Evolutionary conservation across 1,284 basidiomycete species (phyloP), one percentile per base, ranked within the genome.

Genomic region (Fomitopsis betulina): DNA sequence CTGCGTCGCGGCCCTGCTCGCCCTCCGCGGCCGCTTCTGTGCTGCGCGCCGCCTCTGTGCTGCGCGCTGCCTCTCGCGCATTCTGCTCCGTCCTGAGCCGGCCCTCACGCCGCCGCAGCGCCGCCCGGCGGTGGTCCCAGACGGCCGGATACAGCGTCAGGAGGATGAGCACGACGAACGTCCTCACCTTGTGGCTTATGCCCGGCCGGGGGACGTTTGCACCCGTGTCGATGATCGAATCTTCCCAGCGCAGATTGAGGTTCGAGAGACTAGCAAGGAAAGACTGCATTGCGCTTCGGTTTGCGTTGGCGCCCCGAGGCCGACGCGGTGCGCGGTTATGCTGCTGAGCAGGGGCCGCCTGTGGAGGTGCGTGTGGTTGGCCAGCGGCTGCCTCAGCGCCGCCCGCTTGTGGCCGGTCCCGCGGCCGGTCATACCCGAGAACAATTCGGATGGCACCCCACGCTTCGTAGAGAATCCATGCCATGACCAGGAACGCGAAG

Each of bases 401-500:
- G 3, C 54, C 54, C 13, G 39, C 55, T 52, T 55, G 33, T 30
- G 39, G 33, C 47, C 49, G 27, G 60, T 53, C 25, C 62, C 56
- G 47, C 61, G 47, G 59, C 58, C 58, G 56, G 60, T 40, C 40
- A 15, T 37, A 6, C 30, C 68, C 56, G 33, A 87, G 62, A 42
- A 78, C 79, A 55, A 82, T 75, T 40, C 85, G 78, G 60, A 91
- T 78, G n/a, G 85, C 84, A 55, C 79, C 81, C 86, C 86, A 91
- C 25, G 88, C 83, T 70, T 92, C 90, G 68, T 89, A 93, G 15
- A 87, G 59, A 66, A 90, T 81, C 86, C 87, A 91, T 5, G 76
- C 80, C 21, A 86, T 73, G 35, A 93, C 78, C 53, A 89, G 70
- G 25, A 89, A 61, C 23, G 85, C 85, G 59, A 91, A 82, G 13